Percentiles rank a stretch among this genome's conserved stretches.
These are phyloP conservation scores for Ophiostoma sp. DNA, from an alignment of 2,329 filamentous ascomycete genomes.

Conservation along the genomic window DNA sequence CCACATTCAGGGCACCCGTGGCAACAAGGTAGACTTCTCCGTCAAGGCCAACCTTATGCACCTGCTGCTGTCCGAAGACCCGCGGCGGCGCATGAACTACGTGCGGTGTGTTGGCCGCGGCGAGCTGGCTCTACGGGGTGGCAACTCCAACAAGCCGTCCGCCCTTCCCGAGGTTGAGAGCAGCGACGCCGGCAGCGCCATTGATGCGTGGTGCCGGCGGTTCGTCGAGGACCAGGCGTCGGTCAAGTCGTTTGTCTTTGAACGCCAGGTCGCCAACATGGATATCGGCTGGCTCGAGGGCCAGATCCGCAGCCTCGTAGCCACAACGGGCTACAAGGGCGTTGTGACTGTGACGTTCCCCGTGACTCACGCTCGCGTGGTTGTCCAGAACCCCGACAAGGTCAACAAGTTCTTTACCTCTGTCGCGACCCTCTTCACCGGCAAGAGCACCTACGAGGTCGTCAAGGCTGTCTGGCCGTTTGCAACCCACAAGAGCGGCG, in stretches of 20 bases:
- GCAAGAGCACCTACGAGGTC: conserved; percentile 57
- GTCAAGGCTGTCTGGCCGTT: conserved; percentile 60
- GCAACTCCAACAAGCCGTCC: conserved; percentile 40
- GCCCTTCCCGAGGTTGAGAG: conserved; percentile 46
- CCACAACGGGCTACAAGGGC: conserved; percentile 52
- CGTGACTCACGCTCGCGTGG: conserved; percentile 50
- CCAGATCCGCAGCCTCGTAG: conserved; percentile 53
- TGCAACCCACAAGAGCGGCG: conserved; percentile 50
- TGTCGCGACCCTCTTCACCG: conserved; percentile 52
- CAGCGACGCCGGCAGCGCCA: conserved; percentile 44
- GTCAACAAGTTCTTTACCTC: conserved; percentile 57
- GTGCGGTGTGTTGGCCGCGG: conserved; percentile 51
- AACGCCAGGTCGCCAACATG: conserved; percentile 55
- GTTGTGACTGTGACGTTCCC: conserved; percentile 52
- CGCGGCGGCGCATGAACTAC: conserved; percentile 51
- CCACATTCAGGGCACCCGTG: conserved; percentile 49
- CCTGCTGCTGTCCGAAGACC: conserved; percentile 51
- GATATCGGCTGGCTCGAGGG: conserved; percentile 58
- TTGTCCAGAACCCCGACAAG: conserved; percentile 53
- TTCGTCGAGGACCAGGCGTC: conserved; percentile 48
- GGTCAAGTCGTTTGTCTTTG: conserved; percentile 53
- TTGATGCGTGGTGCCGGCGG: conserved; percentile 52
- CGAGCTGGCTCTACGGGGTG: conserved; percentile 54
- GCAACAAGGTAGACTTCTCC: conserved; percentile 51
- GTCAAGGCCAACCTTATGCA: conserved; percentile 57